phyloP scores from a whole-genome alignment of 108 stramenopile species.

The Bacterosira constricta region DNA sequence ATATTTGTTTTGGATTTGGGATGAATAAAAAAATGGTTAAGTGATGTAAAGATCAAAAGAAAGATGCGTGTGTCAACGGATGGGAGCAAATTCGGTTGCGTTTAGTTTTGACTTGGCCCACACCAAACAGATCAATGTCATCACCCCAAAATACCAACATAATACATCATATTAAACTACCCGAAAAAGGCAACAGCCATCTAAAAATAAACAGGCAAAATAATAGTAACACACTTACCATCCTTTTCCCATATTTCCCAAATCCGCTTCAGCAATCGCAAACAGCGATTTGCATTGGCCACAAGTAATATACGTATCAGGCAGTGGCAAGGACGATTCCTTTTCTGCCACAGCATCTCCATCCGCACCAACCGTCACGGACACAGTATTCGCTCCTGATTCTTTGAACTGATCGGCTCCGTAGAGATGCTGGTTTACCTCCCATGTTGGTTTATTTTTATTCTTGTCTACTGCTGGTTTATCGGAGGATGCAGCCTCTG shows the following conservation, averaged over 20 bases:
- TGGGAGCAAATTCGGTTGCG: no score
- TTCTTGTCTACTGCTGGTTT: no score
- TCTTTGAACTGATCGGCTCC: slow-evolving; percentile 9
- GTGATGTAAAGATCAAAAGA: no score
- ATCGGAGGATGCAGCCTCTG: no score
- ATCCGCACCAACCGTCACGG: slow-evolving; percentile 18
- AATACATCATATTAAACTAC: no score
- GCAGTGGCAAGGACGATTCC: slow-evolving; percentile 12
- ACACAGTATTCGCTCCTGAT: not conserved
- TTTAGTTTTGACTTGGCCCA: no score
- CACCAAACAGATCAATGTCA: no score
- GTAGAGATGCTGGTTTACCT: slow-evolving; percentile 42
- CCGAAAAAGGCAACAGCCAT: no score
- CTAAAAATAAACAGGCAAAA: no score
- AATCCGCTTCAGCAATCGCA: slow-evolving; percentile 61
- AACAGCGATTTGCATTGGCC: slow-evolving; percentile 69
- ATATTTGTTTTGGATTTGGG: not conserved
- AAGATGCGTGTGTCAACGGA: no score
- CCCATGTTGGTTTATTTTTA: slow-evolving; percentile 22
- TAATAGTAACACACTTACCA: slow-evolving; percentile 63
- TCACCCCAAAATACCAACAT: no score
- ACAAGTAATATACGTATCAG: slow-evolving; percentile 54
- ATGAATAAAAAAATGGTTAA: no score
- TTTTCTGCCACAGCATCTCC: not conserved
- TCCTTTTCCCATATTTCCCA: slow-evolving; percentile 65